Conservation (phyloP, 2,329 filamentous ascomycete species). For the Tolypocladium pustulatum region DNA sequence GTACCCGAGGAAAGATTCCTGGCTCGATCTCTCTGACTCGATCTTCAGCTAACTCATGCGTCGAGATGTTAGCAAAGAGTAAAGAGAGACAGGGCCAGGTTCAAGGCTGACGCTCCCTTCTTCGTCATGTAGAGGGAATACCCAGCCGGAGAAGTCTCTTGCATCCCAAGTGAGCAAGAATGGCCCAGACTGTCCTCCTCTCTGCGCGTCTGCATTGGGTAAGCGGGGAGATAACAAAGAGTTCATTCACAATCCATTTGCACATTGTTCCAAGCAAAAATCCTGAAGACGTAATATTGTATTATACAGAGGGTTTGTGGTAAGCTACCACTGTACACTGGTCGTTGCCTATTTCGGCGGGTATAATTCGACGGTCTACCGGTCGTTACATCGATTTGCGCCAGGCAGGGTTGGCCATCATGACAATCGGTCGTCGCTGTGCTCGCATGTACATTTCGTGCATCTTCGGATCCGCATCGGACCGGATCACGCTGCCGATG, state of each 20-base stretch:
- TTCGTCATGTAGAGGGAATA: background rate
- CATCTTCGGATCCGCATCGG: constrained; percentile 70
- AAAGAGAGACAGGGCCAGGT: too few relatives aligned
- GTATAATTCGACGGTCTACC: constrained; percentile 1
- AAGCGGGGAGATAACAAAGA: background rate
- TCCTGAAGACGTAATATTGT: background rate
- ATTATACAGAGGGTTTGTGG: background rate
- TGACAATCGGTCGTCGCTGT: constrained; percentile 62
- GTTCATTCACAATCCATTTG: background rate
- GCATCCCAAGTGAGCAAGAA: background rate
- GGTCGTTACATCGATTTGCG: constrained; percentile 9
- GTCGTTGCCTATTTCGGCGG: background rate
- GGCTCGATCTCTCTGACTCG: too few relatives aligned
- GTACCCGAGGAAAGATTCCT: too few relatives aligned
- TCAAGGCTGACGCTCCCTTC: background rate
- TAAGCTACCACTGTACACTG: constrained; percentile 1
- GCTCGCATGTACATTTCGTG: constrained; percentile 67
- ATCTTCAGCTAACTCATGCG: too few relatives aligned
- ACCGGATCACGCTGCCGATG: constrained; percentile 91
- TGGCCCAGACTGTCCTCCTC: background rate
- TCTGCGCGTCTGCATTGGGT: background rate
- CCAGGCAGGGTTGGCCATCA: constrained; percentile 28
- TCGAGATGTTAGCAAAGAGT: too few relatives aligned
- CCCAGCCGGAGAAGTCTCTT: background rate
- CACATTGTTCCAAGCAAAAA: background rate